Conservation (phyloP, 306 rosid genomes). For the Comarum palustre region DNA sequence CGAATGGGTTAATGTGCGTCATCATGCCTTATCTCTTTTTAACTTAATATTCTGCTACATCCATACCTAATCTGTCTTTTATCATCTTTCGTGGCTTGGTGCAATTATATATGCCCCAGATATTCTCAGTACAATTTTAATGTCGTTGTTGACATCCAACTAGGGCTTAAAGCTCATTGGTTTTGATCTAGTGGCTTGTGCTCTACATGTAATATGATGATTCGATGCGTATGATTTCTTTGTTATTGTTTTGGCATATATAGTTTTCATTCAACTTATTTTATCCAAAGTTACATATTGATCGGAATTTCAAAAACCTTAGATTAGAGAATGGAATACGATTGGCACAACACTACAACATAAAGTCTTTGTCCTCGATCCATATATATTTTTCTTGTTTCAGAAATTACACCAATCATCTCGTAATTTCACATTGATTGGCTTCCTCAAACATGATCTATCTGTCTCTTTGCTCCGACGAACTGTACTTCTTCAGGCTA, state of each 20-base stretch:
- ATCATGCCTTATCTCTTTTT: neutral
- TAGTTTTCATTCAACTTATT: neutral
- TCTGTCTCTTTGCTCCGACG: neutral
- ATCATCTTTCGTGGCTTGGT: neutral
- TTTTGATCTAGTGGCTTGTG: neutral
- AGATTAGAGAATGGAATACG: neutral
- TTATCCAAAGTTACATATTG: neutral
- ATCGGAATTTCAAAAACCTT: neutral
- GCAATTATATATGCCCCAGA: neutral
- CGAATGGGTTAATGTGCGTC: constrained; percentile 4
- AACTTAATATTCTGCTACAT: neutral
- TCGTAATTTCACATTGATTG: neutral
- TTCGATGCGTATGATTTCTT: neutral
- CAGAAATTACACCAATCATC: neutral
- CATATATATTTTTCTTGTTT: neutral
- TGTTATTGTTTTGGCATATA: neutral
- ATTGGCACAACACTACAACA: neutral
- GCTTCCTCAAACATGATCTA: neutral
- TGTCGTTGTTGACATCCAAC: neutral
- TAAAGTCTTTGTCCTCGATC: neutral
- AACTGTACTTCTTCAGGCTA: too few species aligned
- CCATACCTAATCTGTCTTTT: neutral
- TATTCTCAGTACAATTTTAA: neutral
- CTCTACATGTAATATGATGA: neutral
- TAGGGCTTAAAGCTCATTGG: constrained; percentile 7